phyloP scores from a whole-genome alignment of 2,329 filamentous ascomycete species.

The Penicillium concentricum region DNA sequence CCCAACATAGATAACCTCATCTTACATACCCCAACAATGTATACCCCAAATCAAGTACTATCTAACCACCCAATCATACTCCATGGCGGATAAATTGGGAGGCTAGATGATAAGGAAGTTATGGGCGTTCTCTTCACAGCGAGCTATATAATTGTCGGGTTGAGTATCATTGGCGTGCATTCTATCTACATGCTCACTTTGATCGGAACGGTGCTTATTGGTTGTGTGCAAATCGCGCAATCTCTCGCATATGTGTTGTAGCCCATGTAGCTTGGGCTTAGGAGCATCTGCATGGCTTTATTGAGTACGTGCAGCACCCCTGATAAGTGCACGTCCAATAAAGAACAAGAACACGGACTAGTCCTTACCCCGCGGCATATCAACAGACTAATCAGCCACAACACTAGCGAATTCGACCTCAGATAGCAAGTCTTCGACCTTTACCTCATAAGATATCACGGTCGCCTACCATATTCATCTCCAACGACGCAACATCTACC shows the following conservation, averaged over 20 bases:
- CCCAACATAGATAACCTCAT: background rate
- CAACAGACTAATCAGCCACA: conserved; percentile 61
- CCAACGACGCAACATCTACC: too few species aligned
- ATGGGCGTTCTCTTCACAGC: conserved; percentile 58
- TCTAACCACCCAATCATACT: conserved; percentile 29
- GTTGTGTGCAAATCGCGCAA: conserved; percentile 55
- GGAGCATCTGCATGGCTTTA: conserved; percentile 57
- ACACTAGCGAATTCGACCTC: conserved; percentile 48
- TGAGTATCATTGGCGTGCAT: conserved; percentile 61
- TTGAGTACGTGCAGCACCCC: conserved; percentile 37
- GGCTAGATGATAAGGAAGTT: conserved; percentile 52
- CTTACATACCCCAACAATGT: background rate
- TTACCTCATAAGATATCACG: too few species aligned
- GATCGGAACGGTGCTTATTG: conserved; percentile 53
- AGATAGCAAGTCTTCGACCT: too few species aligned
- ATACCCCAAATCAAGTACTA: background rate
- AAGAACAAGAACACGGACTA: background rate
- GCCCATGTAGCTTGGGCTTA: conserved; percentile 61
- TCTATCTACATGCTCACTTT: conserved; percentile 58
- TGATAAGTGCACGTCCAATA: background rate
- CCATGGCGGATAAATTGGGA: conserved; percentile 61
- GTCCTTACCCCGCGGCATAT: conserved; percentile 44
- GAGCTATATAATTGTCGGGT: conserved; percentile 57
- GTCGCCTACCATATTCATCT: too few species aligned
- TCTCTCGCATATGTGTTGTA: conserved; percentile 56